Evolutionary conservation across 345 rosid species (phyloP), one percentile per base, ranked within the genome.

Genomic region (Raphanus sativus): DNA sequence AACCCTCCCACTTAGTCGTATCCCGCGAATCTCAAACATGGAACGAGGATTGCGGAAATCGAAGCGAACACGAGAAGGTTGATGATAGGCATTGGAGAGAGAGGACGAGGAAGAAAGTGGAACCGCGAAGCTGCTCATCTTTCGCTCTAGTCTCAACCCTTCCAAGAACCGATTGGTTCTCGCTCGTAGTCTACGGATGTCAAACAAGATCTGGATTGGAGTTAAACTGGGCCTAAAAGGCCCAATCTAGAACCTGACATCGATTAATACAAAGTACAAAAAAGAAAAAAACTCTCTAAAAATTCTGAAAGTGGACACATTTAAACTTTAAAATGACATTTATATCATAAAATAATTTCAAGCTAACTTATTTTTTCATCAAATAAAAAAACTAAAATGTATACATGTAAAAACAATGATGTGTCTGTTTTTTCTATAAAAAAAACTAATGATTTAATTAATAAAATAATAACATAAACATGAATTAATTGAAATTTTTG

Each of bases 21-120:
- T 76, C 48, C 80, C 9, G n/a, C 69, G 66, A 78, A 73, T 32
- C 26, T 73, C 74, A 52, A 77, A 71, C 28, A 26, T 73, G 69
- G 83, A 74, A 25, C 40, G 80, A 77, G 78, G 66, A 62, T 26
- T 67, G 45, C 9, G 64, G 34, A 0, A 5, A 40, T 6, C 33
- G 29, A 45, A 65, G 61, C 10, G 10, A 4, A 6, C 63, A 32
- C 58, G 73, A 66, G 77, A 66, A 24, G 54, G 58, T 28, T 78
- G 73, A 16, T 26, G 38, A 30, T 65, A 62, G 17, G 24, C 16
- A 78, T 15, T 59, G 25, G 62, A 32, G 61, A 59, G 68, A 15
- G 81, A 58, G 8, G 61, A 71, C 8, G 73, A 52, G 24, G 17
- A 16, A n/a, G 59, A 52, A 52, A 16, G 25, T 52, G 59, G 59